phyloP scores from a whole-genome alignment of 768 basidiomycete species.

The Suillus paluster region DNA sequence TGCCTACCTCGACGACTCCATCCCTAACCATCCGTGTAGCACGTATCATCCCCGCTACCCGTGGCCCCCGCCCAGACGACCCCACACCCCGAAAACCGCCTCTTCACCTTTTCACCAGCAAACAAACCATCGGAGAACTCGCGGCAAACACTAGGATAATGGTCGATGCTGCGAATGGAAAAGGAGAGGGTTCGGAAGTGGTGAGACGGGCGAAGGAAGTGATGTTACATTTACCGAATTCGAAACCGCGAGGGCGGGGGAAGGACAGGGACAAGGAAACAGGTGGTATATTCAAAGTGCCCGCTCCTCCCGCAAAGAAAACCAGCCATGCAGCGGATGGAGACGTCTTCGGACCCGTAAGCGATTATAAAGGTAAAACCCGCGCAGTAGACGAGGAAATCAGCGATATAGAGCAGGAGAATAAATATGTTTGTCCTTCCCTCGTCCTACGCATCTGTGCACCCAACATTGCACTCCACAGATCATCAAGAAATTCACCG shows the following conservation, averaged over 20 bases:
- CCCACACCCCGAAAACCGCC: no score
- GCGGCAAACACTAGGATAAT: conserved; percentile 28
- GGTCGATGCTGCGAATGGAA: conserved; percentile 21
- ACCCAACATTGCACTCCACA: conserved; percentile 16
- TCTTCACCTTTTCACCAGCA: no score
- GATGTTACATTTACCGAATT: conserved; percentile 34
- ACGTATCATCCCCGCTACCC: no score
- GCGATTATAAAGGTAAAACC: conserved; percentile 44
- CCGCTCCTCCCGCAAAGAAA: conserved; percentile 47
- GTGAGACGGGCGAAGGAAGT: conserved; percentile 18
- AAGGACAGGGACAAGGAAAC: conserved; percentile 19
- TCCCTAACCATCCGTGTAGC: no score
- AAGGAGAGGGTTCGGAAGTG: conserved; percentile 30
- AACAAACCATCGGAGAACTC: conserved; percentile 18
- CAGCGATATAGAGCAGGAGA: conserved; percentile 53
- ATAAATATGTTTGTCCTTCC: conserved; percentile 60
- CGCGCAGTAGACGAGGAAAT: conserved; percentile 27
- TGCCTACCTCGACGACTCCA: no score
- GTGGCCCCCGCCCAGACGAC: no score
- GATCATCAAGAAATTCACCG: conserved; percentile 46
- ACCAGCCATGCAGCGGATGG: conserved; percentile 23
- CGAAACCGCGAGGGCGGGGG: conserved; percentile 6
- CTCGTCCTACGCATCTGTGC: no score
- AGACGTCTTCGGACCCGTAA: conserved; percentile 35
- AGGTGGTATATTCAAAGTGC: conserved; percentile 55